Evolutionary conservation across 106 monocot genomes (phyloP), one percentile per base, ranked within the genome.

Genomic region (Hemerocallis citrina): DNA sequence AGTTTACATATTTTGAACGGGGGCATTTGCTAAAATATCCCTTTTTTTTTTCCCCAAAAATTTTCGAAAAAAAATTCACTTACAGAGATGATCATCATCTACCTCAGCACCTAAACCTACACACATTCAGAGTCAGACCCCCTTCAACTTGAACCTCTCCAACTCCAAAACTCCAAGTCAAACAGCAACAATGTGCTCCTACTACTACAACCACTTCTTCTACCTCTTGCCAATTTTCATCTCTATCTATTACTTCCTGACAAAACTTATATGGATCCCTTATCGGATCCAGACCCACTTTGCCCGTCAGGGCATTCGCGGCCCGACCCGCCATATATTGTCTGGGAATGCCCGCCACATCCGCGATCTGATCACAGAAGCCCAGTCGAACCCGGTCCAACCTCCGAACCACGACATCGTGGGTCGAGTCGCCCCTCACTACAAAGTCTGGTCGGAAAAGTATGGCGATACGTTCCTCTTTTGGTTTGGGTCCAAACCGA

Each of bases 261-360:
- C 48, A 62, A 46, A 52, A 52, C 29, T 48, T 13, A 13, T 87
- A n/a, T 84, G 75, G 78, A 8, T 52, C 61, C 92, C 92, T 4
- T 30, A 52, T 55, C 74, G 62, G 31, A 43, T 68, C 64, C 76
- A 67, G 5, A 71, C 52, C 68, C 84, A 69, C 68, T 79, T 84
- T 79, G 73, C n/a, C 47, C 64, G 70, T 27, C 92, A 88, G 62
- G 69, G 70, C 30, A 50, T 92, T 64, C 7, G 39, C 23, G 84
- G 92, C 8, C 92, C 88, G 7, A 36, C 75, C 20, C 64, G 70
- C 65, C 67, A 34, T 27, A 57, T 88, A 29, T 15, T 72, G 29
- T 88, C 88, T 25, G 92, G 92, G 32, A 88, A 88, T 72, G 66
- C 81, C 24, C 52, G 62, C 62, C 84, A 81, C 24, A 75, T 86